phyloP scores from a whole-genome alignment of 768 basidiomycete species.

The Gymnopilus junonius region DNA sequence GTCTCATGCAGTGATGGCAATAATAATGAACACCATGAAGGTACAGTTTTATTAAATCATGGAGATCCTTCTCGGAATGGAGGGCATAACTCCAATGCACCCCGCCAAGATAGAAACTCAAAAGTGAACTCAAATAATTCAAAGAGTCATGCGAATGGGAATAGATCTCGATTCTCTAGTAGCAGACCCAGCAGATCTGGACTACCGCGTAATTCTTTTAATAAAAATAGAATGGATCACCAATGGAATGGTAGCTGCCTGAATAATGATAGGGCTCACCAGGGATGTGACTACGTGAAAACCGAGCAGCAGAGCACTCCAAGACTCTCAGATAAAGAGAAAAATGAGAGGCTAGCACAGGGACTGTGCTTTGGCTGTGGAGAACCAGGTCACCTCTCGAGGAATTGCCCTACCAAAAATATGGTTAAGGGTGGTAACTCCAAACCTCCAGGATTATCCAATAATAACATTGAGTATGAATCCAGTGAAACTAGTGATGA shows the following conservation, averaged over 20 bases:
- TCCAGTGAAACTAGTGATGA: neutral
- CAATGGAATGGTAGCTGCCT: neutral
- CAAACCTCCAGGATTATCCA: slow-evolving; percentile 27
- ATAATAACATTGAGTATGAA: slow-evolving; percentile 8
- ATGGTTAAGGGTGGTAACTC: slow-evolving; percentile 4
- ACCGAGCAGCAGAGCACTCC: neutral
- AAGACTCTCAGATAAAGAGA: slow-evolving; percentile 14
- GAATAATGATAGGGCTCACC: neutral
- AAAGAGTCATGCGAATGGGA: too few relatives aligned
- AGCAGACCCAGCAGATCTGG: too few relatives aligned
- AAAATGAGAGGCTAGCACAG: slow-evolving; percentile 16
- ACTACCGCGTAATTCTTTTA: too few relatives aligned
- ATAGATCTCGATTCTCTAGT: too few relatives aligned
- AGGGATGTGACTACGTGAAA: neutral
- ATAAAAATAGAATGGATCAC: too few relatives aligned
- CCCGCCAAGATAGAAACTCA: too few relatives aligned
- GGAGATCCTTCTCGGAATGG: neutral
- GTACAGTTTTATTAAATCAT: neutral
- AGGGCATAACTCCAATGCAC: neutral
- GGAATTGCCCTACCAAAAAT: slow-evolving; percentile 26
- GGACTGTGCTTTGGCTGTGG: slow-evolving; percentile 27
- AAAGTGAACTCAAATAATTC: too few relatives aligned
- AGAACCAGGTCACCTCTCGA: slow-evolving; percentile 23
- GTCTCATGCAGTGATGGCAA: slow-evolving; percentile 2
- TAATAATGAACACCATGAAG: neutral